A percentile compares a stretch with the other conserved stretches of the same genome.
phyloP scores from a whole-genome alignment of 192 early-diverging fungal species.

The Gaertneriomyces sp. region DNA sequence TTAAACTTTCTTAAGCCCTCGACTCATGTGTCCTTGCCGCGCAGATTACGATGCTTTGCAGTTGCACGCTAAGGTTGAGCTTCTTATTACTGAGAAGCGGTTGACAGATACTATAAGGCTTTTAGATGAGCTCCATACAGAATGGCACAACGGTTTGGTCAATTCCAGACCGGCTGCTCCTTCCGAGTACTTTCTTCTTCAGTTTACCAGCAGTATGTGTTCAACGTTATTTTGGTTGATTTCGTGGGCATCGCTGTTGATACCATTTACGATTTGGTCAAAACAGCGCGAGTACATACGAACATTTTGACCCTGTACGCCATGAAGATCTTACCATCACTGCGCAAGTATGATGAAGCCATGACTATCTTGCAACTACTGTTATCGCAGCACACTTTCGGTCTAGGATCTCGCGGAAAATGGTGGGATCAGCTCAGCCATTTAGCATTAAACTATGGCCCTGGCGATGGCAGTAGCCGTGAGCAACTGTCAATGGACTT shows the following conservation, averaged over 20 bases:
- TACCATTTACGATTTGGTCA: background rate
- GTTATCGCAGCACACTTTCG: conserved; percentile 11
- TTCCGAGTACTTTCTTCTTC: conserved; percentile 20
- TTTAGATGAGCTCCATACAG: conserved; percentile 8
- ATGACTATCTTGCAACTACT: conserved; percentile 13
- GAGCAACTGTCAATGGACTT: conserved; percentile 12
- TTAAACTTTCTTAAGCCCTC: background rate
- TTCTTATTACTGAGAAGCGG: background rate
- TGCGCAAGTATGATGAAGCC: conserved; percentile 6
- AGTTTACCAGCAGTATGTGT: conserved; percentile 12
- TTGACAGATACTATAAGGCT: background rate
- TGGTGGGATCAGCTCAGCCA: conserved; percentile 31
- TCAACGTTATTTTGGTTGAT: background rate
- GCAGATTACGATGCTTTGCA: conserved; percentile 18
- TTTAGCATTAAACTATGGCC: conserved; percentile 15
- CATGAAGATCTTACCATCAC: conserved; percentile 17
- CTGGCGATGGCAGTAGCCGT: background rate
- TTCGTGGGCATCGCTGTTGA: background rate
- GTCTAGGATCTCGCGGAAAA: conserved; percentile 24
- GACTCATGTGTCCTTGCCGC: background rate
- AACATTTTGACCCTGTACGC: conserved; percentile 10
- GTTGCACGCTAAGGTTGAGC: conserved; percentile 18
- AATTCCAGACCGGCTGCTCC: background rate
- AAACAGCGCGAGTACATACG: conserved; percentile 11
- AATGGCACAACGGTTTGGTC: conserved; percentile 6